Evolutionary conservation across 2,329 filamentous ascomycete species (phyloP), one percentile per base, ranked within the genome.

Genomic region (Penicillium sp.): DNA sequence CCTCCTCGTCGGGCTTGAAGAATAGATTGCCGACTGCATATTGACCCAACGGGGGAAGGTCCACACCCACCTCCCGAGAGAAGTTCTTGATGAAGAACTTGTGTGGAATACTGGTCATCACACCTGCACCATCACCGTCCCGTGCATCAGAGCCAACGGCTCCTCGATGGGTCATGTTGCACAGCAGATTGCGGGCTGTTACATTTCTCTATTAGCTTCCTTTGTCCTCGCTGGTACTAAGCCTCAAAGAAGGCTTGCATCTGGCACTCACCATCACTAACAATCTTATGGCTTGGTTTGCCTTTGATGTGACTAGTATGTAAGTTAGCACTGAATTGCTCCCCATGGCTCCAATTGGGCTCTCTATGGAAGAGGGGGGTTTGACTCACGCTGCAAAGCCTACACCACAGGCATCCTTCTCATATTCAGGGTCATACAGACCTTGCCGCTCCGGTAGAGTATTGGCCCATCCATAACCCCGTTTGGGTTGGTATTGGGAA

Each of bases 121-220:
- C 93, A 84, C 94, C 94, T 68, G 94, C 94, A 74, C 94, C 94
- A 74, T 99, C 94, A 73, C 94, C 94, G 74, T 99, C 94, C 81
- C 94, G 89, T 70, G 91, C 91, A 81, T 99, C 94, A 57, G 94
- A 97, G 66, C 94, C 94, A 67, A 97, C 93, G 61, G 94, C 94
- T 81, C 94, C 94, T 74, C 94, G 89, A 81, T 99, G 94, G 82
- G 94, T 97, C 94, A 99, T 99, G 84, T 99, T 97, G 83, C 94
- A 99, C 61, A 99, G 86, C 59, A 99, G 82, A 77, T 92, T 96
- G 63, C 90, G 89, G 64, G 92, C 90, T 94, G 67, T 47, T 58
- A 18, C 14, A 40, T 51, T 39, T 39, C 3, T 7, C 29, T 18
- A 19, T 53, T 38, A 53, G 51, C 27, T 32, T 51, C 39, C 8